Percentiles rank a stretch among this genome's conserved stretches.
Conservation (phyloP, 805 yeast species). For the Pichia cabralensis region DNA sequence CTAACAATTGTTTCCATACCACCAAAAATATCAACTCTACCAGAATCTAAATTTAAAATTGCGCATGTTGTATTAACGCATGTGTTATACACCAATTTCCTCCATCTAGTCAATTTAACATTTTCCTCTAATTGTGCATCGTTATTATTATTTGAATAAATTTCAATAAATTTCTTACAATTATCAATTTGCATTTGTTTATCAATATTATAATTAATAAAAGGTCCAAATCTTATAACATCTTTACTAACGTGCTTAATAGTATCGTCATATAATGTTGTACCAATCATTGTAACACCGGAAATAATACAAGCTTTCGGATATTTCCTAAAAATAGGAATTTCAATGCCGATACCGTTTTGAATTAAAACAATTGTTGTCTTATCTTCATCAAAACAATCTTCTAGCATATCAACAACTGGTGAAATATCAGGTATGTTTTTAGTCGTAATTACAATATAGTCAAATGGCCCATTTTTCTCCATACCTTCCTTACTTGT, state of each 20-base stretch:
- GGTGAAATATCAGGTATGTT: conserved; percentile 54
- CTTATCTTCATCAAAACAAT: conserved; percentile 24
- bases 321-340: conserved; percentile 21
- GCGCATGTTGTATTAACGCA: conserved; percentile 36
- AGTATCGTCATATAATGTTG: conserved; percentile 21
- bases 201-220: conserved; percentile 24
- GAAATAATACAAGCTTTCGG: conserved; percentile 28
- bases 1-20: conserved; percentile 18
- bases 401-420: conserved; percentile 28
- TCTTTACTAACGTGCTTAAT: conserved; percentile 27
- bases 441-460: conserved; percentile 34
- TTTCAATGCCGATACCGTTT: conserved; percentile 31
- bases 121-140: conserved; percentile 22
- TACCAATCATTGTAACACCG: conserved; percentile 30
- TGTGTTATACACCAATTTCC: conserved; percentile 37
- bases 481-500: conserved; percentile 28
- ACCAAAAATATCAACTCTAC: conserved; percentile 22
- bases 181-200: conserved; percentile 17
- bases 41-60: conserved; percentile 29
- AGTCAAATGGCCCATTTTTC: conserved; percentile 34
- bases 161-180: conserved; percentile 23
- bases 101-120: conserved; percentile 32
- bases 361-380: conserved; percentile 29
- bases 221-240: conserved; percentile 24
- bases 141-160: conserved; percentile 25